phyloP scores from a whole-genome alignment of 768 basidiomycete genomes.

The Lentinula raphanica region DNA sequence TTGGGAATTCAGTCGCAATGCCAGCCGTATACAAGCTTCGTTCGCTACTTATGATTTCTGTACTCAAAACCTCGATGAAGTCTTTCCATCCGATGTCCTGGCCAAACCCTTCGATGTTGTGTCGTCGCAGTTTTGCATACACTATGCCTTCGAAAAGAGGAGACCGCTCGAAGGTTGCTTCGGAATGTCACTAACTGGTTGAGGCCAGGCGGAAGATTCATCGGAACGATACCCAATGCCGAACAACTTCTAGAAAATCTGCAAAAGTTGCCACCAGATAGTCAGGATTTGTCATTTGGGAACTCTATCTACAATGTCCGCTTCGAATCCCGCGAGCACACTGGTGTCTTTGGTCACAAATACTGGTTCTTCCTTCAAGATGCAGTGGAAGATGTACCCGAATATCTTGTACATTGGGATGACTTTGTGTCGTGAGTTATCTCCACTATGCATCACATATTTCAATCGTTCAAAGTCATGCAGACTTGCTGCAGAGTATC shows the following conservation, averaged over 20 bases:
- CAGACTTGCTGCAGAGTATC: slow-evolving; percentile 83
- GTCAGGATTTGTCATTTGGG: slow-evolving; percentile 74
- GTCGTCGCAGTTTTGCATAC: slow-evolving; percentile 99
- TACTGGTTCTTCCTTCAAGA: slow-evolving; percentile 93
- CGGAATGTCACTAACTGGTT: slow-evolving; percentile 81
- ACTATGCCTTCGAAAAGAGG: slow-evolving; percentile 93
- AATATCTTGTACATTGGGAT: slow-evolving; percentile 96
- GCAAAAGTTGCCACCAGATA: slow-evolving; percentile 60
- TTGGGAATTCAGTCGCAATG: slow-evolving; percentile 43
- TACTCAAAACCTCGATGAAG: slow-evolving; percentile 60
- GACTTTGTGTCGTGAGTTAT: slow-evolving; percentile 73
- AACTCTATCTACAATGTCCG: slow-evolving; percentile 87
- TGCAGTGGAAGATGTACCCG: slow-evolving; percentile 95
- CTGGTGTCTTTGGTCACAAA: slow-evolving; percentile 78
- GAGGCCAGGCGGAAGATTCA: slow-evolving; percentile 80
- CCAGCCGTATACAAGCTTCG: slow-evolving; percentile 62
- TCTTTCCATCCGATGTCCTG: slow-evolving; percentile 58
- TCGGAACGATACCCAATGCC: slow-evolving; percentile 95
- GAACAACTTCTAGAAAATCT: slow-evolving; percentile 77
- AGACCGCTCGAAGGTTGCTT: slow-evolving; percentile 88
- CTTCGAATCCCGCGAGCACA: slow-evolving; percentile 66
- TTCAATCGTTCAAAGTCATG: slow-evolving; percentile 11
- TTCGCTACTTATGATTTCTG: slow-evolving; percentile 93
- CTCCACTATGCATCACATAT: not conserved
- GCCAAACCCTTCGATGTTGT: slow-evolving; percentile 84